Percentiles rank a stretch among this genome's conserved stretches.
These are phyloP conservation scores for Suhomyces maxii DNA, from an alignment of 1,139 yeast genomes.

Conservation along the genomic window DNA sequence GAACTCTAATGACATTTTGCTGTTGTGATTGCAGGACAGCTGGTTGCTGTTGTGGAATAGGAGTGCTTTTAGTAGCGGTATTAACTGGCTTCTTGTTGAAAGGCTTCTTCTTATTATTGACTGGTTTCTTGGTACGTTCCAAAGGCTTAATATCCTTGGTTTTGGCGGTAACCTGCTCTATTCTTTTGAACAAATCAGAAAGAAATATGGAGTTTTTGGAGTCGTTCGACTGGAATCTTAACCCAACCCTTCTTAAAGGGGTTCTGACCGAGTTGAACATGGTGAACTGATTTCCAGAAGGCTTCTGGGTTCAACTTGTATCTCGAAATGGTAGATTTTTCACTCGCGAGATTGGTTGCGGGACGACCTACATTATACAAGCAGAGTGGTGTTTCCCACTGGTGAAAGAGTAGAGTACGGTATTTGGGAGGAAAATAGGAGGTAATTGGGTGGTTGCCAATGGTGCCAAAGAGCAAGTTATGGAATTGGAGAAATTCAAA, in stretches of 20 bases:
- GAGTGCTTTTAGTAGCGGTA: not conserved
- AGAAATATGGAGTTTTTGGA: conserved; percentile 19
- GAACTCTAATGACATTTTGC: conserved; percentile 10
- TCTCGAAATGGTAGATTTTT: conserved; percentile 7
- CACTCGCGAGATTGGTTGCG: conserved; percentile 7
- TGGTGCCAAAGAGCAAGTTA: too few species aligned
- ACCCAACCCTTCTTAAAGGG: conserved; percentile 9
- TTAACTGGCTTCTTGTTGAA: not conserved
- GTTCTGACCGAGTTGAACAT: conserved; percentile 8
- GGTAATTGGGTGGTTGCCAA: too few species aligned
- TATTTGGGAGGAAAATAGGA: too few species aligned
- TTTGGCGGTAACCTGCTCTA: conserved; percentile 31
- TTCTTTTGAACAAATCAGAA: conserved; percentile 35
- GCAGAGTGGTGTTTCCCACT: not conserved
- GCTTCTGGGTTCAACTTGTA: not conserved
- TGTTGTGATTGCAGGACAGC: not conserved
- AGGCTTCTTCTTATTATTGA: conserved; percentile 8
- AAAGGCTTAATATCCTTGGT: conserved; percentile 12
- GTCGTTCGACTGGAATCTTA: conserved; percentile 17
- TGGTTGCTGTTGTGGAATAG: too few species aligned
- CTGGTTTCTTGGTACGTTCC: conserved; percentile 11
- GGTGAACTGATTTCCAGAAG: too few species aligned
- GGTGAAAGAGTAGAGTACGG: too few species aligned
- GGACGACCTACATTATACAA: conserved; percentile 6
- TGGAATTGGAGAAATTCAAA: too few species aligned